Evolutionary conservation across 208 protist genomes (phyloP), one percentile per base, ranked within the genome.

Genomic region (Trypanosoma avium): DNA sequence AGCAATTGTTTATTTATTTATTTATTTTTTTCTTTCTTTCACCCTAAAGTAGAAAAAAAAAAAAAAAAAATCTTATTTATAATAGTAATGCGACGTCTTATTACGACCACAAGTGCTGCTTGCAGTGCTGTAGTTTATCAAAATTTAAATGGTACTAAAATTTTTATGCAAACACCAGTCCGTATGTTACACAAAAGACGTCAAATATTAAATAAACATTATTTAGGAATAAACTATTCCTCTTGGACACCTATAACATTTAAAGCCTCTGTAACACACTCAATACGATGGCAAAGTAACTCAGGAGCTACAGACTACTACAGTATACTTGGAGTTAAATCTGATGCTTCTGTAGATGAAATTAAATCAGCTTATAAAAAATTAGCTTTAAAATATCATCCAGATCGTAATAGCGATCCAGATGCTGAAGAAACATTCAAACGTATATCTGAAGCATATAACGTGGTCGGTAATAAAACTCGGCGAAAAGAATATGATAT

Each of bases 341-440:
- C 80, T 5, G 76, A 84, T 46, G 84, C 93, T 15, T 90, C 82
- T 5, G 75, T 66, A 47, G 88, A 96, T 35, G 93, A 96, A 61
- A 96, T 97, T 69, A 96, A 96, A 67, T 75, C 62, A 21, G 87
- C 93, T 1, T 97, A 97, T 62, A 93, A 93, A 62, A 94, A 89
- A 60, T 73, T 93, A 9, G 93, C 88, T 4, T 78, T 97, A 0
- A 69, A 93, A 73, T 96, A 80, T 61, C 93, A 97, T 75, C 93
- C 93, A 2, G 93, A 97, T 72, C 79, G 88, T 46, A 96, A 97
- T 57, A 79, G 81, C 56, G 73, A 79, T 30, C 72, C 77, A 6
- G 89, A 82, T 0, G 90, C 92, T 6, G 86, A 96, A 81, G 86
- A 96, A 55, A 86, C 77, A 63, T 96, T 96, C 62, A 96, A 96